Base-by-base conservation (phyloP, 352 stramenopile genomes). In the Phytopythium aichiense region DNA sequence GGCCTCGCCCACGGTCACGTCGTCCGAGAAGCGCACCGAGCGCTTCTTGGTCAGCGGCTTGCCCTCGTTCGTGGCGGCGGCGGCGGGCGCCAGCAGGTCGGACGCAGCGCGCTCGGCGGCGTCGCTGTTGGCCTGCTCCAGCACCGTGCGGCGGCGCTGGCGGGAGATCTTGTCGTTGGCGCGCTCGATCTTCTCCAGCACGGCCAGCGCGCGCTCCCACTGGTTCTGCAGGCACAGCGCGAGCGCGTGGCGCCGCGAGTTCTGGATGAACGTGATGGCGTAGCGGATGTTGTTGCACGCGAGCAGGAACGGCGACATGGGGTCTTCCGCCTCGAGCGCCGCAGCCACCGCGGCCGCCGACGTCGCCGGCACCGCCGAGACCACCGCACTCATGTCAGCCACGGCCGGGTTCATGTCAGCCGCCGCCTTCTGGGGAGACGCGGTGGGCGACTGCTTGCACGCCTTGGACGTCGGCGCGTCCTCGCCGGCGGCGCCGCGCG, bases 151-250 rank as follows among this genome's bases (percentile, higher is more conserved):
- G 64, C 83, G 83, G 56, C 79, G 83, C 63, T 89, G 81, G 55
- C 77, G 79, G 20, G 79, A 76, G 61, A 92, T 83, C 59, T 89
- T 89, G 56, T 91, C 81, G 66, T 87, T 91, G 42, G 83, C 83
- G 25, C 81, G 81, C 65, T 92, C 83, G 52, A 92, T 86, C 71
- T 92, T 92, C 65, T 92, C 83, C 16, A 92, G 72, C 56, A 92
- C 81, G 43, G 65, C 70, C 31, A 92, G 63, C 16, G 83, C 83
- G 52, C 83, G 83, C 52, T 90, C 77, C 76, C 81, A 92, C 58
- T 92, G 68, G 68, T 89, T 89, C 67, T 92, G 77, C 4, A 84
- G 60, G 38, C 85, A 76, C 62, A 92, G 71, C 38, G 73, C 73
- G 16, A 92, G 65, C 42, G 83, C 83, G 64, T 92, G 81, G 57